phyloP scores from a whole-genome alignment of 768 basidiomycete genomes.

The Lanmaoa pseudosensibilis region DNA sequence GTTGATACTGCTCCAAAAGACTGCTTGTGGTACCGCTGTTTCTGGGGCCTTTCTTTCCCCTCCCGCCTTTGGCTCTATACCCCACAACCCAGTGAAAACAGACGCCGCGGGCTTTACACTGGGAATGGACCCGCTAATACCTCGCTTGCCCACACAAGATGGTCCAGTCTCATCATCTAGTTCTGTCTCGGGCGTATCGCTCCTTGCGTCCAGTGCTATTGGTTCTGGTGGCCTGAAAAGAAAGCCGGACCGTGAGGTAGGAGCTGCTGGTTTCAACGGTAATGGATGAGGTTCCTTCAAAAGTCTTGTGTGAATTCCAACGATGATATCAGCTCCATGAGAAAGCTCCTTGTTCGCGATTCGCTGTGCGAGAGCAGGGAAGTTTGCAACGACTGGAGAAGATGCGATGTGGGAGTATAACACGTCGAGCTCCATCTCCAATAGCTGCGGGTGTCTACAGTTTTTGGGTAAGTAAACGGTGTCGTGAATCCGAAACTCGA shows the following conservation, averaged over 20 bases:
- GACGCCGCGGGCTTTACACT: too few relatives aligned
- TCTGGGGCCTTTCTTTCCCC: background rate
- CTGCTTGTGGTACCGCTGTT: background rate
- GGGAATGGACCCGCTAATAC: too few relatives aligned
- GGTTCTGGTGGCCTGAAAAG: too few relatives aligned
- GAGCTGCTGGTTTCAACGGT: background rate
- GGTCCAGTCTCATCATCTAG: background rate
- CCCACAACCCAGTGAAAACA: too few relatives aligned
- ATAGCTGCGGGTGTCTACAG: constrained; percentile 10
- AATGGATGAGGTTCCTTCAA: constrained; percentile 8
- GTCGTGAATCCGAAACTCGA: background rate
- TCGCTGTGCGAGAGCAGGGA: constrained; percentile 13
- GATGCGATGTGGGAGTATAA: constrained; percentile 21
- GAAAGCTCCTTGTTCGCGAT: constrained; percentile 21
- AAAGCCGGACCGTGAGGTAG: background rate
- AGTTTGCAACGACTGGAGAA: constrained; percentile 6
- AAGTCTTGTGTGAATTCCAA: constrained; percentile 20
- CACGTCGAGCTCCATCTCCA: constrained; percentile 24
- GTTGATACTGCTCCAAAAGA: background rate
- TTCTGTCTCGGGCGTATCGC: background rate
- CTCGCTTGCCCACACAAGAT: background rate
- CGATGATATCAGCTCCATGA: constrained; percentile 22
- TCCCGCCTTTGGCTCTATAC: too few relatives aligned
- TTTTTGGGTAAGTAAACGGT: background rate
- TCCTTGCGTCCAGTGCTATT: background rate